Percentiles rank a stretch among this genome's conserved stretches.
phyloP scores from a whole-genome alignment of 1,284 basidiomycete genomes.

The Trichosporon ovoides region DNA sequence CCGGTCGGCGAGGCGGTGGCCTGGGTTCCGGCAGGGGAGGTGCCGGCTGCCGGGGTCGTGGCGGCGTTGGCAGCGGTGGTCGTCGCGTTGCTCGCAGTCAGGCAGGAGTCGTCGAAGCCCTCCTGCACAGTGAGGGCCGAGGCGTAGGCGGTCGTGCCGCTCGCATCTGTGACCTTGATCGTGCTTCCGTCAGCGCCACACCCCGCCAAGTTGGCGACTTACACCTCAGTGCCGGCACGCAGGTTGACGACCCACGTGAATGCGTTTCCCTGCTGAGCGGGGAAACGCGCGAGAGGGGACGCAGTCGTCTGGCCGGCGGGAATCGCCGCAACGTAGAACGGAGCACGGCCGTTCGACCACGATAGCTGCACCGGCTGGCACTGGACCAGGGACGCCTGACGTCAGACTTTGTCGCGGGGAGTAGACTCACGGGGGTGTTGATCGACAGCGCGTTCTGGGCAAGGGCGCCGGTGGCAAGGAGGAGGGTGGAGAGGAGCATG shows the following conservation, averaged over 20 bases:
- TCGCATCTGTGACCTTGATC: constrained; percentile 52
- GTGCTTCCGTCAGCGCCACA: constrained; percentile 28
- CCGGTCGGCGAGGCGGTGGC: too few relatives aligned
- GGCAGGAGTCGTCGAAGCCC: constrained; percentile 47
- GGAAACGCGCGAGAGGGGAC: constrained; percentile 39
- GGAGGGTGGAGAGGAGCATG: neutral
- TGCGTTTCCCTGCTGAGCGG: constrained; percentile 49
- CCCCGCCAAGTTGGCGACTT: too few relatives aligned
- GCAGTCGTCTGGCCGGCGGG: constrained; percentile 63
- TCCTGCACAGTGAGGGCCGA: constrained; percentile 55
- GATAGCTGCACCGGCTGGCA: constrained; percentile 49
- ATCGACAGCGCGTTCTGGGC: constrained; percentile 50
- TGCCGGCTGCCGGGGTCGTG: too few relatives aligned
- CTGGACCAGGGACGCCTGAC: constrained; percentile 35
- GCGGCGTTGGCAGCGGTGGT: too few relatives aligned
- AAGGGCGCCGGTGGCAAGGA: neutral
- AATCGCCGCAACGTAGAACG: constrained; percentile 63
- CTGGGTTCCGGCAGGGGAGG: too few relatives aligned
- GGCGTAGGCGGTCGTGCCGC: constrained; percentile 57
- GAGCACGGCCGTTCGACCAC: constrained; percentile 57
- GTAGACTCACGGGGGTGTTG: constrained; percentile 56
- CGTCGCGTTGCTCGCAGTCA: constrained; percentile 15
- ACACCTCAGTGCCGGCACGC: constrained; percentile 56
- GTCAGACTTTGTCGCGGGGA: too few relatives aligned
- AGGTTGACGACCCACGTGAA: constrained; percentile 64